These are phyloP conservation scores for Calonectria leucothoes DNA, from an alignment of 2,329 filamentous ascomycete species.

Conservation along the genomic window DNA sequence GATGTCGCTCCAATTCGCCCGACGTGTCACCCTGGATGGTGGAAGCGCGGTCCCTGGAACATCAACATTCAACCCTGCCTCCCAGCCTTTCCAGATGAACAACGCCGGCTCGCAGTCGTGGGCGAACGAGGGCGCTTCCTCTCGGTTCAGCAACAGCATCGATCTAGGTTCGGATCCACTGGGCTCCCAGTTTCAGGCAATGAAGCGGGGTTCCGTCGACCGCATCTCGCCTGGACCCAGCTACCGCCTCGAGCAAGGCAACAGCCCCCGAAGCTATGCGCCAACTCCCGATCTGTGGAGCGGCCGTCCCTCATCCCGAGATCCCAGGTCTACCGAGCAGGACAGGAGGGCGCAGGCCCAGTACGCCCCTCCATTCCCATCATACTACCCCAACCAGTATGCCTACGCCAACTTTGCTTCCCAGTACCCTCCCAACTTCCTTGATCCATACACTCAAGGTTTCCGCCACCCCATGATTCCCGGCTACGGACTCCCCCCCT, in stretches of 20 bases:
- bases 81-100: constrained; percentile 59
- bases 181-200: constrained; percentile 36
- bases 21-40: constrained; percentile 50
- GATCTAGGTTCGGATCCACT: constrained; percentile 49
- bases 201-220: constrained; percentile 54
- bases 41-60: constrained; percentile 25
- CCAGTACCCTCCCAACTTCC: constrained; percentile 50
- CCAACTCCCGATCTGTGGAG: constrained; percentile 53
- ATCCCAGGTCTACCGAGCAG: constrained; percentile 49
- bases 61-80: constrained; percentile 43
- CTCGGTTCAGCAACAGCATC: constrained; percentile 42
- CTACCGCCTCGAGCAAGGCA: constrained; percentile 45
- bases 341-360: constrained; percentile 52
- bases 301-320: constrained; percentile 48
- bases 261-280: constrained; percentile 40
- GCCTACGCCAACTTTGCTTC: constrained; percentile 42
- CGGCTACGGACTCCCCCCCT: constrained; percentile 47
- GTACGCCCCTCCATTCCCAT: constrained; percentile 42
- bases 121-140: constrained; percentile 46
- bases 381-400: constrained; percentile 48
- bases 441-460: constrained; percentile 50
- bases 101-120: constrained; percentile 60
- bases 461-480: constrained; percentile 51
- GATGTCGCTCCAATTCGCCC: constrained; percentile 48
- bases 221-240: constrained; percentile 49